Evolutionary conservation across 1,139 yeast genomes (phyloP), one percentile per base, ranked within the genome.

Genomic region (Kurtzmaniella quercitrusa): DNA sequence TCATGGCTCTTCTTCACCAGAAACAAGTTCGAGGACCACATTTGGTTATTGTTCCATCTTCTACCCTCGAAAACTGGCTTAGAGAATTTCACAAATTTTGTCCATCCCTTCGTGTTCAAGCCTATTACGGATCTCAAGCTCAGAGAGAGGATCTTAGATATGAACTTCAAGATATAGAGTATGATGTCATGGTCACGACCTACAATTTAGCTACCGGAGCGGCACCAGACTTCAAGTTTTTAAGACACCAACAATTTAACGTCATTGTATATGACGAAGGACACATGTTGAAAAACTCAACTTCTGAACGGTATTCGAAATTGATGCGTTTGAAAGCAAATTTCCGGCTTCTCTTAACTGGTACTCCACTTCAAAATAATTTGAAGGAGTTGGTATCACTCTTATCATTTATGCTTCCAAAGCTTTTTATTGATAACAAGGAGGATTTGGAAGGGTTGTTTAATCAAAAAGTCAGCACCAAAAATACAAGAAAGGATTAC

Each of bases 221-320:
- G 37, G 82, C 89, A 50, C 77, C 79, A 39, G 99, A 93, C 61
- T 81, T 84, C 53, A 79, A 84, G 41, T 93, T 93, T 56, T 71
- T 93, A 53, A 82, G 81, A 58, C 75, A 78, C 50, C 81, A 82
- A 53, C 73, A 79, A 38, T 94, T 93, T 62, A 89, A 94, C 61
- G 88, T 86, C 49, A 81, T 95, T 48, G 94, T 93, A 0, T 93
- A 89, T 58, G 99, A 93, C 63, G 99, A 93, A 68, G 99, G 99
- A 0, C 99, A 93, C 64, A 82, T 93, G 85, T 73, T 93, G 54
- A 93, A 93, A 60, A 93, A 94, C 63, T 87, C 96, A 2, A 75
- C 79, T 50, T 81, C 94, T 14, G 98, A 91, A 54, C 75, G 99
- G 55, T 93, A 93, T 60, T 74, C 69, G 48, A 91, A 90, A 62